Conservation (phyloP, 2,329 filamentous ascomycete species). For the Nemania sp. region DNA sequence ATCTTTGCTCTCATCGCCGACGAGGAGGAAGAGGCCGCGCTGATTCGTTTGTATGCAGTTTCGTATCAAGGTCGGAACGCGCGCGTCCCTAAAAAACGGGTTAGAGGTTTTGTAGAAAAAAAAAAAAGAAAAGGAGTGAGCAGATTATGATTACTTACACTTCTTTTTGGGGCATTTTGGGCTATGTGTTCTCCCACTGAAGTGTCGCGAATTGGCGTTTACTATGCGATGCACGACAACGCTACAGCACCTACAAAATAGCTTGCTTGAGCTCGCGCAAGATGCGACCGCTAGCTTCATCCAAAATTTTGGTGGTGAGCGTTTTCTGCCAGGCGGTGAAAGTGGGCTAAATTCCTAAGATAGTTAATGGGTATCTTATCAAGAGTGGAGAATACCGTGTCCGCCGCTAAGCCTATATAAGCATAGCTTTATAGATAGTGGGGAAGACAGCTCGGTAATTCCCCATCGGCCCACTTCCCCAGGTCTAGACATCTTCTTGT, state of each 20-base stretch:
- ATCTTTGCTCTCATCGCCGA: slow-evolving; percentile 91
- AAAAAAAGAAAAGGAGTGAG: not conserved
- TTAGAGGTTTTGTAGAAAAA: slow-evolving; percentile 13
- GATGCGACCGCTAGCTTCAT: slow-evolving; percentile 27
- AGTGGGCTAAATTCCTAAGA: slow-evolving; percentile 33
- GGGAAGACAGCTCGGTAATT: not conserved
- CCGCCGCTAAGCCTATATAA: not conserved
- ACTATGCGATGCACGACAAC: slow-evolving; percentile 12
- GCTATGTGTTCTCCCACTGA: slow-evolving; percentile 5
- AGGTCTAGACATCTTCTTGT: too few species aligned
- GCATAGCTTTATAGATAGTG: not conserved
- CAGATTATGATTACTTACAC: slow-evolving; percentile 41
- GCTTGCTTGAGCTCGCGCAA: slow-evolving; percentile 26
- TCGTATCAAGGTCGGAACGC: slow-evolving; percentile 89
- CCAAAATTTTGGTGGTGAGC: slow-evolving; percentile 48
- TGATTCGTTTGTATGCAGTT: slow-evolving; percentile 97
- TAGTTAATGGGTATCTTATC: slow-evolving; percentile 17
- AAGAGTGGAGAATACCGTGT: not conserved
- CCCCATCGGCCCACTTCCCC: too few species aligned
- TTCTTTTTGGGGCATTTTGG: slow-evolving; percentile 48
- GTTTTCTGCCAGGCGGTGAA: slow-evolving; percentile 48
- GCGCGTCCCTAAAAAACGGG: slow-evolving; percentile 74
- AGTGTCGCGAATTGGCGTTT: slow-evolving; percentile 19
- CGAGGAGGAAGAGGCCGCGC: slow-evolving; percentile 96
- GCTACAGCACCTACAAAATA: not conserved